Evolutionary conservation across 345 rosid genomes (phyloP).

Genomic region (Eucalyptus polyanthemos): DNA sequence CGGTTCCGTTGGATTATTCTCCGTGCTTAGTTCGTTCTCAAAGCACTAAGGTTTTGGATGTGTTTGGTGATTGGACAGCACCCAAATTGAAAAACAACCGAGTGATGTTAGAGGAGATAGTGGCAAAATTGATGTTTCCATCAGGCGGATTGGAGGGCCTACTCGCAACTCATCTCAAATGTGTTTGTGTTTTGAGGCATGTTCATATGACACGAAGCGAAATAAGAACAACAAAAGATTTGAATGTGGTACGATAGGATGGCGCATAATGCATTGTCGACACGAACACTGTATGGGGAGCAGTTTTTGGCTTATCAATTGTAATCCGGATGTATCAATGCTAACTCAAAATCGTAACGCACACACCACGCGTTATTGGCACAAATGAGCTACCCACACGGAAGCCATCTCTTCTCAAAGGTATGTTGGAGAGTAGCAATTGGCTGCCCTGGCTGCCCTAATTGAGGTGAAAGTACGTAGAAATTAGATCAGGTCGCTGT

Average conservation of each 20-base stretch:
- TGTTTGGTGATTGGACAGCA: background rate
- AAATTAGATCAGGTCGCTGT: background rate
- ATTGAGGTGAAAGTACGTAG: background rate
- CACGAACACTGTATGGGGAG: rapidly evolving
- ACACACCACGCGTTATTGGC: background rate
- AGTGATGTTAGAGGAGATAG: background rate
- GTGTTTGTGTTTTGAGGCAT: background rate
- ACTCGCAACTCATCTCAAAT: background rate
- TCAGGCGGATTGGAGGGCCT: background rate
- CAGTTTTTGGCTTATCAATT: background rate
- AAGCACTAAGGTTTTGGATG: background rate
- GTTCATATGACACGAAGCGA: background rate
- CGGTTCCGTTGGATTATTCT: background rate
- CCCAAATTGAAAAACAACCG: background rate
- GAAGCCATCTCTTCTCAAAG: background rate
- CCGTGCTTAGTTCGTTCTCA: background rate
- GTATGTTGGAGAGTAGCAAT: background rate
- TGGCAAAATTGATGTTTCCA: background rate
- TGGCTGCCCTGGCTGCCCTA: background rate
- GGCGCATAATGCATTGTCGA: background rate
- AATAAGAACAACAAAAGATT: background rate
- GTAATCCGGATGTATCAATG: background rate
- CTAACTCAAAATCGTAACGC: background rate
- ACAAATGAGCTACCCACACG: background rate
- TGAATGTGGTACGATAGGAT: background rate